phyloP scores from a whole-genome alignment of 1,284 basidiomycete species.

The Puccinia novopanici region DNA sequence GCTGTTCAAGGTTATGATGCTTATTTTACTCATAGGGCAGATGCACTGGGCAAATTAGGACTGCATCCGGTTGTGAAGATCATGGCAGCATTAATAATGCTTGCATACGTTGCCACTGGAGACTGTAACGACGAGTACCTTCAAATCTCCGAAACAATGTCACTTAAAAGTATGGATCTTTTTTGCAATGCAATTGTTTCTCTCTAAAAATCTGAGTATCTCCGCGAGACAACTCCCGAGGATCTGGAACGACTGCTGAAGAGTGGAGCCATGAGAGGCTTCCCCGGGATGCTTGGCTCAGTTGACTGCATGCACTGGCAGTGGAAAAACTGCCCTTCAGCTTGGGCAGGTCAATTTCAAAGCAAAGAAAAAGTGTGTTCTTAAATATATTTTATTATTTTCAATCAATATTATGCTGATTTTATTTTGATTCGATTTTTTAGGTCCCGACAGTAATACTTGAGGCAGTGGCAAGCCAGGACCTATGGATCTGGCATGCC shows the following conservation, averaged over 20 bases:
- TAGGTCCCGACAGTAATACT: neutral
- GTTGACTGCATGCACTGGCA: conserved; percentile 23
- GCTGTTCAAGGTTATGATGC: too few species aligned
- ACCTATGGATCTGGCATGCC: conserved; percentile 13
- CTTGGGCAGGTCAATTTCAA: too few species aligned
- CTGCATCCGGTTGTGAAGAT: too few species aligned
- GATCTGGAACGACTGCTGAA: neutral
- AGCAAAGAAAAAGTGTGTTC: too few species aligned
- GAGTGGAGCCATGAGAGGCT: conserved; percentile 3
- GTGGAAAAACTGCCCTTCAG: conserved; percentile 5
- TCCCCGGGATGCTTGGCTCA: conserved; percentile 13
- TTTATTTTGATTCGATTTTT: neutral
- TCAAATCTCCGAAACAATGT: neutral
- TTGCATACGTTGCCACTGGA: conserved; percentile 5
- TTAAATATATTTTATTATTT: too few species aligned
- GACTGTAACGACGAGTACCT: conserved; percentile 27
- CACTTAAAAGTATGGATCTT: neutral
- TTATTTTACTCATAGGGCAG: too few species aligned
- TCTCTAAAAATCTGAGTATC: conserved; percentile 1
- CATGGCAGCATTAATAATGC: conserved; percentile 1
- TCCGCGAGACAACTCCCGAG: neutral
- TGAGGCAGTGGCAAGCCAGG: neutral
- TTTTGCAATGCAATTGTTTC: conserved; percentile 27
- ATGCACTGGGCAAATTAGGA: too few species aligned
- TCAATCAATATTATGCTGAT: too few species aligned